Evolutionary conservation across 176 grass and related monocot genomes (phyloP), one percentile per base, ranked within the genome.

Genomic region (Triticum urartu): DNA sequence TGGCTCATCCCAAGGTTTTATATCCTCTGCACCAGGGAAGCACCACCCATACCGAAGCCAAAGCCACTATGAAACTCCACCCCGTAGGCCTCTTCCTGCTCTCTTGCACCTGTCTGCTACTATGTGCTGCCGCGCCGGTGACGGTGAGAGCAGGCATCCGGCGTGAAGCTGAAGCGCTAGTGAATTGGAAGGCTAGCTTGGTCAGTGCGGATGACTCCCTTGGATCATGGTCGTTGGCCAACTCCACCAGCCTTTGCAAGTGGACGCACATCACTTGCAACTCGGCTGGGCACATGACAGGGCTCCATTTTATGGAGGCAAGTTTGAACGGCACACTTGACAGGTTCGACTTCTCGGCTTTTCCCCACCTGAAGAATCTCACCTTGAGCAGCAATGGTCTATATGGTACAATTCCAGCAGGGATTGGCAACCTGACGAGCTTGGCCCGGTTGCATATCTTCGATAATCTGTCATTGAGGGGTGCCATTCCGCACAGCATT

Each of bases 121-220:
- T 72, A 72, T 22, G 1, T 2, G 10, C 36, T 72, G 68, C 20
- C 9, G 4, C 64, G 5, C 26, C 64, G 26, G 11, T 17, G 12
- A 17, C 12, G 1, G 38, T 2, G 1, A 9, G 38, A 66, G 26
- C 64, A 2, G 26, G 5, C 26, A 66, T 66, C 64, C 14, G 5
- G 38, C 36, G 35, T 72, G 69, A 72, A 72, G 20, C 69, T 6
- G 21, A 66, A 66, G 64, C 69, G 12, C 36, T 72, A 12, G 35
- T 72, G 69, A 43, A 72, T 22, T 72, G 69, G 69, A 72, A 72
- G 36, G 69, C 38, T 40, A 43, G 38, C 36, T 72, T 72, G 35
- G 20, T 4, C 5, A 10, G 69, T 40, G 69, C 69, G 0, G 11
- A 40, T 66, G 26, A 32, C 5, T 72, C 69, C 36, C 69, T 72